Base-by-base conservation (phyloP, 2,329 filamentous ascomycete species). In the Allantophomopsis cytisporea region DNA sequence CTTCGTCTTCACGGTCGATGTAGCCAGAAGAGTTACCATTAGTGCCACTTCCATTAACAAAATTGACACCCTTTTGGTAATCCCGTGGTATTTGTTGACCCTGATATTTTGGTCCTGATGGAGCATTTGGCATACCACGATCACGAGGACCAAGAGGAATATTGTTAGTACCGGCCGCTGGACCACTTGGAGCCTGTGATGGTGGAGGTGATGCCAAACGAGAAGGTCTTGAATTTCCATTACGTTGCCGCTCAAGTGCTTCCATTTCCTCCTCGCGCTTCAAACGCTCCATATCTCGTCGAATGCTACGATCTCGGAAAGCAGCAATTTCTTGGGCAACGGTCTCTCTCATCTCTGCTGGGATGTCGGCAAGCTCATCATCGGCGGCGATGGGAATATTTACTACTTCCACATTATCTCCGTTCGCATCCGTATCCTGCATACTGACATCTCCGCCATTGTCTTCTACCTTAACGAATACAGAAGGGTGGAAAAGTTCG, bases 291-390 rank as follows among this genome's bases (percentile, higher is more conserved):
- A 93, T 64, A 54, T 98, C 91, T 31, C 89, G 73, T 44, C 83
- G 77, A 43, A 79, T 94, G 50, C 89, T 95, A 15, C 89, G 74
- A 48, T 98, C 91, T 47, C 91, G 74, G 65, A 98, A 98, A 0
- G 88, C 84, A 0, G 86, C 80, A 52, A 98, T 98, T 57, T 98
- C 93, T 41, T 81, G 81, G 0, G 91, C 85, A 13, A 98, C 91
- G 0, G 86, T 88, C 56, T 94, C 91, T 17, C 91, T 80, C 86
- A 94, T 93, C 56, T 96, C 91, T 1, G 85, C 81, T 0, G 91
- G 91, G 36, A 98, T 95, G 52, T 98, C 91, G 15, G 88, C 81
- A 35, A 98, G 68, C 54, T 98, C 91, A 54, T 98, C 93, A 46
- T 98, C 91, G 39, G 83, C 75, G 1, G 80, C 78, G 23, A 94